Conservation (phyloP, 2,329 filamentous ascomycete species). For the Helotiales sp. region DNA sequence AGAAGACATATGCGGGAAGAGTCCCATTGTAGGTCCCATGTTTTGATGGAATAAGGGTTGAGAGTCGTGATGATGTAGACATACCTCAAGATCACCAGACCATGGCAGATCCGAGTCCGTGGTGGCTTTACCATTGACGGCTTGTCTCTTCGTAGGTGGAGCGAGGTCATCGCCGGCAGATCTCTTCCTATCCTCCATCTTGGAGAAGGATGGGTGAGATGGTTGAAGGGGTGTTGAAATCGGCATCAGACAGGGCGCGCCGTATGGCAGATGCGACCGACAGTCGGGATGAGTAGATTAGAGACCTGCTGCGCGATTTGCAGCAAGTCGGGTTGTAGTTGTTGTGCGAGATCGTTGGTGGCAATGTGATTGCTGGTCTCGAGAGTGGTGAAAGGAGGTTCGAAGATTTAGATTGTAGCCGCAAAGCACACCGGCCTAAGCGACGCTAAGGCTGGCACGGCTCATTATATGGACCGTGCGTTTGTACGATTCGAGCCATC, state of each 20-base stretch:
- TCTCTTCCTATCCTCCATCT: conserved; percentile 99
- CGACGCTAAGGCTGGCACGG: no score
- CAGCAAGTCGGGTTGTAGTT: conserved; percentile 18
- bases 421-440: no score
- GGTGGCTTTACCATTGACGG: conserved; percentile 76
- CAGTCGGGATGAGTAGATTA: conserved; percentile 19
- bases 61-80: conserved; percentile 44
- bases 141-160: conserved; percentile 89
- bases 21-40: conserved; percentile 14
- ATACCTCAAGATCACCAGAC: conserved; percentile 72
- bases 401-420: background rate
- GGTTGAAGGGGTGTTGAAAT: conserved; percentile 63
- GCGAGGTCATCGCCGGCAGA: conserved; percentile 83
- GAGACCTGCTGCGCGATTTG: conserved; percentile 16
- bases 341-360: conserved; percentile 13
- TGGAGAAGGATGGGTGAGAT: conserved; percentile 80
- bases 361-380: conserved; percentile 8
- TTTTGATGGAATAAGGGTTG: conserved; percentile 20
- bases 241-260: conserved; percentile 74
- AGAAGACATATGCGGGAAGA: conserved; percentile 21
- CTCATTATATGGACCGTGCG: no score
- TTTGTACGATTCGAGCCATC: no score
- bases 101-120: conserved; percentile 68
- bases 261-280: conserved; percentile 35
- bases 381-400: conserved; percentile 8